Evolutionary conservation across 148 eudicot species (phyloP), one percentile per base, ranked within the genome.

Genomic region (Rhododendron mucronatum): DNA sequence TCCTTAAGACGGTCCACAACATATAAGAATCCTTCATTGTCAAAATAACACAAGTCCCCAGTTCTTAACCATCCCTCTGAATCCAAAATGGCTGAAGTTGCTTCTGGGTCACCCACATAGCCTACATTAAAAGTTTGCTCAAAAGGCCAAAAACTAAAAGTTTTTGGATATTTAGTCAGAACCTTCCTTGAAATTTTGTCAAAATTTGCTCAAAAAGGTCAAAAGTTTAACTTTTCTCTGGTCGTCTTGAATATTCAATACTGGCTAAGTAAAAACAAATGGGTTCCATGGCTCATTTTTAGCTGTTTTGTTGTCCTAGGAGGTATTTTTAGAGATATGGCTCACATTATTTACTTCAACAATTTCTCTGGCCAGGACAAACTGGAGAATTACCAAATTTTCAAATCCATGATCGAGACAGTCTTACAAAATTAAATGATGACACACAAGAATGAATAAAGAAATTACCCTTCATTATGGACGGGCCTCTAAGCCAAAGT

Each of bases 21-120:
- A n/a, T 51, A 84, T 5, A 84, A 48, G 81, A 75, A 84, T 23
- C 86, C 86, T 21, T 84, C 86, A 51, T 23, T 37, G 53, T 84
- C 86, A 75, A 84, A 74, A 76, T 84, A 84, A 55, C 86, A 84
- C 16, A 84, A 37, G 51, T 84, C 86, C 65, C 86, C 86, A 5
- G 71, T 74, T 76, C 86, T 84, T 74, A 84, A 7, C 86, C 86
- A 84, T 74, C 86, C 86, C 71, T 84, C 81, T n/a, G 86, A 75
- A 84, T 84, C 86, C 71, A 84, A 13, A 33, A n/a, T 39, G 9
- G 69, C 23, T n/a, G 81, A 63, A 51, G 86, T 84, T 53, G 81
- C 86, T 84, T 76, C 81, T 84, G 77, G 33, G 48, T 84, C 86
- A 75, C 28, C 71, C 20, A 55, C 37, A 55, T 84, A 84, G 23